Conservation (phyloP, 345 rosid species). For the Populus pruinosa region DNA sequence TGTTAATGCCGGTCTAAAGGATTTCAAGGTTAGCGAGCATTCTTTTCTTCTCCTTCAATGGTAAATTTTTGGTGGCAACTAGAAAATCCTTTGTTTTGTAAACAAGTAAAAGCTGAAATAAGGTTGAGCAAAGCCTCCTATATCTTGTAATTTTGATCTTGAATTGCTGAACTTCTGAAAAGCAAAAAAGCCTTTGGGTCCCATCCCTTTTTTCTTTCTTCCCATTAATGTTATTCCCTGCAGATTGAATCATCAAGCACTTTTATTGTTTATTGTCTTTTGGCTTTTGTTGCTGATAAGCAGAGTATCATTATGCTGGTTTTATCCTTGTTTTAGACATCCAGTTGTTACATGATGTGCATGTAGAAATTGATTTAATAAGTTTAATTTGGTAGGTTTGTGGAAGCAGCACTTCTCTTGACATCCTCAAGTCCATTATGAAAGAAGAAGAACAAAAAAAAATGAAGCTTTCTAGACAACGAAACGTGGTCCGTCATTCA, state of each 20-base stretch:
- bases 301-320: too few species aligned
- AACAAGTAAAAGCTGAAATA: neutral
- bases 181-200: too few species aligned
- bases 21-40: conserved; percentile 34
- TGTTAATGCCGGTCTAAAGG: conserved; percentile 51
- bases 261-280: neutral
- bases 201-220: neutral
- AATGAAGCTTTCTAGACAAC: conserved; percentile 54
- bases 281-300: too few species aligned
- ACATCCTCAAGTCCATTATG: conserved; percentile 68
- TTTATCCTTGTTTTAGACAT: too few species aligned
- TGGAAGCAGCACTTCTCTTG: conserved; percentile 46
- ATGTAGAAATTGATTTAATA: neutral
- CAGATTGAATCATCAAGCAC: neutral
- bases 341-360: too few species aligned
- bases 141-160: neutral
- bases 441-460: conserved; percentile 62
- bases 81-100: neutral
- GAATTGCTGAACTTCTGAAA: neutral
- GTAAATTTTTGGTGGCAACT: neutral
- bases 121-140: neutral
- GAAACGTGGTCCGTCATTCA: conserved; percentile 52
- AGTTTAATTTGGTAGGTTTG: conserved; percentile 36
- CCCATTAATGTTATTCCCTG: neutral
- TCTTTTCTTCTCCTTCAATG: neutral